Evolutionary conservation across 192 early-diverging fungal species (phyloP).

Genomic region (Coemansia sp.): DNA sequence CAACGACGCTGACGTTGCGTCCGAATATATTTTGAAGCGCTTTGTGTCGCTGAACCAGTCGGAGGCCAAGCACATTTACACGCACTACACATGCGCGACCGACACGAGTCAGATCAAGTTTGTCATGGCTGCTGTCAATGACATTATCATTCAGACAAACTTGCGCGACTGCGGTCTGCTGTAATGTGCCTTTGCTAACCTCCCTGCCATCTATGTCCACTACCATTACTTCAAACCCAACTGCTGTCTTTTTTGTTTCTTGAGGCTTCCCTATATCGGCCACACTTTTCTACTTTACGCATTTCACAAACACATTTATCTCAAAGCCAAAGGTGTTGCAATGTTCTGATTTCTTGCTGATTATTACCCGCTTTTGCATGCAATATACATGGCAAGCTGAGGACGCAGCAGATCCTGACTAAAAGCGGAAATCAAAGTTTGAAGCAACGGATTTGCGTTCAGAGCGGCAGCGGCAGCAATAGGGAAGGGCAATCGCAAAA

Average conservation of each 20-base stretch:
- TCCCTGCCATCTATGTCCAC: too few relatives aligned
- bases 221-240: neutral
- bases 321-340: too few relatives aligned
- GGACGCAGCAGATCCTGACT: too few relatives aligned
- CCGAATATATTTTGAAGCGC: conserved; percentile 76
- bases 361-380: too few relatives aligned
- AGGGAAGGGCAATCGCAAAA: too few relatives aligned
- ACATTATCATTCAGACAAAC: conserved; percentile 85
- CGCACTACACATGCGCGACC: conserved; percentile 86
- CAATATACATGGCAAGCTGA: too few relatives aligned
- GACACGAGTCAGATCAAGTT: conserved; percentile 86
- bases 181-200: conserved; percentile 41
- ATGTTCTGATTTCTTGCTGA: too few relatives aligned
- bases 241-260: conserved; percentile 3
- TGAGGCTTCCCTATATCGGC: neutral
- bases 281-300: neutral
- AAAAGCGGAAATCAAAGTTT: too few relatives aligned
- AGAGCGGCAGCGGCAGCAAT: too few relatives aligned
- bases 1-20: conserved; percentile 71
- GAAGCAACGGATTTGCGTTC: too few relatives aligned
- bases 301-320: too few relatives aligned
- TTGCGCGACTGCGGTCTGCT: conserved; percentile 75
- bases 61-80: conserved; percentile 82
- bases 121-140: conserved; percentile 89
- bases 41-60: conserved; percentile 79